Conservation (phyloP, 2,329 filamentous ascomycete genomes). For the Claviceps purpurea region DNA sequence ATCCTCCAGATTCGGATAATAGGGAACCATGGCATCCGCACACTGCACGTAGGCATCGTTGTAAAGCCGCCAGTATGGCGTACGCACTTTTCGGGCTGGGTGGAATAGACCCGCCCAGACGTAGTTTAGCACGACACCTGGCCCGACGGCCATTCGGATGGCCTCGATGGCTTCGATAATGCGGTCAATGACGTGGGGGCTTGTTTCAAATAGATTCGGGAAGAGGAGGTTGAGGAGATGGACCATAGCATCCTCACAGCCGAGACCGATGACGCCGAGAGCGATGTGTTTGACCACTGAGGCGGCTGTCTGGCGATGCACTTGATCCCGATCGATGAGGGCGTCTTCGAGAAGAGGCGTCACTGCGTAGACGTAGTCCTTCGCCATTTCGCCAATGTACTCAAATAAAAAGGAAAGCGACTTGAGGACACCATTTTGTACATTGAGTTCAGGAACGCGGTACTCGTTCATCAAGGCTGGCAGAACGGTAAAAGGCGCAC, state of each 20-base stretch:
- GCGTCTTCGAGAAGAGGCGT: slow-evolving; percentile 93
- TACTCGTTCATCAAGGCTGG: slow-evolving; percentile 99
- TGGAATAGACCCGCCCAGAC: slow-evolving; percentile 97
- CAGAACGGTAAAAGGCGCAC: slow-evolving; percentile 95
- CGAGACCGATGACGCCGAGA: slow-evolving; percentile 89
- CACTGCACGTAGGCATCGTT: slow-evolving; percentile 93
- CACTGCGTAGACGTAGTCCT: slow-evolving; percentile 98
- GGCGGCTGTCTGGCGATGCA: slow-evolving; percentile 91
- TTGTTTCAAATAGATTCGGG: slow-evolving; percentile 95
- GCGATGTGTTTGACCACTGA: slow-evolving; percentile 97
- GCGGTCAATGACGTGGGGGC: slow-evolving; percentile 93
- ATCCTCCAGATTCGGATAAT: slow-evolving; percentile 79
- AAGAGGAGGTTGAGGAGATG: slow-evolving; percentile 93
- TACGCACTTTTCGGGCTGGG: slow-evolving; percentile 84
- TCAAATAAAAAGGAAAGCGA: slow-evolving; percentile 95
- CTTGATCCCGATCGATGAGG: slow-evolving; percentile 93
- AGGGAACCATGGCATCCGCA: slow-evolving; percentile 90
- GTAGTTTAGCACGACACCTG: slow-evolving; percentile 91
- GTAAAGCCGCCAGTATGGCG: slow-evolving; percentile 92
- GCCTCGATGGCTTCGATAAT: slow-evolving; percentile 97
- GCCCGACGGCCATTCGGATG: slow-evolving; percentile 83
- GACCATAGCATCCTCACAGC: slow-evolving; percentile 96
- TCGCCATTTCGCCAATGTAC: slow-evolving; percentile 99
- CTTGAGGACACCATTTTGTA: slow-evolving; percentile 97
- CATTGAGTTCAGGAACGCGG: slow-evolving; percentile 92